Conservation (phyloP, 2,329 filamentous ascomycete genomes). For the Arthrobotrys megalospora region DNA sequence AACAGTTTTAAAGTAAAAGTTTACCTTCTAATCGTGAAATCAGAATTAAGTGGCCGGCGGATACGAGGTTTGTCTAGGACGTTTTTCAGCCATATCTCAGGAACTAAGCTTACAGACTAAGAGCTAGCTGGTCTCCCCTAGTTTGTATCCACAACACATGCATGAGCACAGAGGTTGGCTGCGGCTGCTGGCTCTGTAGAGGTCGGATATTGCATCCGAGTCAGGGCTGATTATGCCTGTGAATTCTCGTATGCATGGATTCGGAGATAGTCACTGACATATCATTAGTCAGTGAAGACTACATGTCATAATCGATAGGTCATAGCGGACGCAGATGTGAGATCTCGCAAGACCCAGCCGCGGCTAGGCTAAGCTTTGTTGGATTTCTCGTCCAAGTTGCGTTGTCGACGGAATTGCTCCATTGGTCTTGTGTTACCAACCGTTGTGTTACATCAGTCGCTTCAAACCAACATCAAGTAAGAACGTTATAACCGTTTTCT, state of each 20-base stretch:
- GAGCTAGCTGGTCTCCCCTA: neutral
- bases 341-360: neutral
- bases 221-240: neutral
- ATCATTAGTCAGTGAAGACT: neutral
- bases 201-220: neutral
- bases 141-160: slow-evolving; percentile 1
- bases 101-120: slow-evolving; percentile 16
- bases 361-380: slow-evolving; percentile 1
- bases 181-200: neutral
- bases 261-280: neutral
- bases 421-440: slow-evolving; percentile 15
- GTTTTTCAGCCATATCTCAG: slow-evolving; percentile 1
- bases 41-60: neutral
- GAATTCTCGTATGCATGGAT: neutral
- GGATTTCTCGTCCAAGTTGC: slow-evolving; percentile 4
- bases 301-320: neutral
- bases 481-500: neutral
- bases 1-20: slow-evolving; percentile 1
- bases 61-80: slow-evolving; percentile 18
- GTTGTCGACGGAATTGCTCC: slow-evolving; percentile 11
- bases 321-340: slow-evolving; percentile 2
- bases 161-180: neutral
- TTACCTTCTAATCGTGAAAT: slow-evolving; percentile 11
- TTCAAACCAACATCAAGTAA: neutral
- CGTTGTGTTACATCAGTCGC: slow-evolving; percentile 20